Percentiles rank a stretch among this genome's conserved stretches.
Evolutionary conservation across 2,329 filamentous ascomycete species (phyloP).

Genomic region (Rasamsonia emersonii): DNA sequence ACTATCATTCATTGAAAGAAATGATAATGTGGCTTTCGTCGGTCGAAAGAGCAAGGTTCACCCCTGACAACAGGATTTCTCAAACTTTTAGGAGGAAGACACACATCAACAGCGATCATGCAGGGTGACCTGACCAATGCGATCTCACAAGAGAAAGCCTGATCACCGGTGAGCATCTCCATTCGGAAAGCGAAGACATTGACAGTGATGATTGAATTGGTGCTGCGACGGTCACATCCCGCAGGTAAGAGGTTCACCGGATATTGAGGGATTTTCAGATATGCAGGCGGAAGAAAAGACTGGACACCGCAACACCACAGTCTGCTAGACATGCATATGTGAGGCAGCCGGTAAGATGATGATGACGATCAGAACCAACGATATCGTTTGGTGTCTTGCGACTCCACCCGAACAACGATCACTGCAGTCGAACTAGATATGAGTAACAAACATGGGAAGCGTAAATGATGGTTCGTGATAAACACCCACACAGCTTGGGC

Average conservation of each 20-base stretch:
- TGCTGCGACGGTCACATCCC: constrained; percentile 6
- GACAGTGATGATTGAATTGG: constrained; percentile 3
- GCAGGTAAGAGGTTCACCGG: constrained; percentile 8
- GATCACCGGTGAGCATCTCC: constrained; percentile 14
- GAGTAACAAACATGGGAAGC: constrained; percentile 18
- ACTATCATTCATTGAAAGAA: constrained; percentile 12
- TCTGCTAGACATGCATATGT: constrained; percentile 24
- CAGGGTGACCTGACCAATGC: too few relatives aligned
- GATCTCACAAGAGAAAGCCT: constrained; percentile 14
- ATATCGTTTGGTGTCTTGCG: constrained; percentile 22
- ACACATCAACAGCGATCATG: too few relatives aligned
- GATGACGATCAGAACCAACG: constrained; percentile 19
- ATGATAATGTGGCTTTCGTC: constrained; percentile 13
- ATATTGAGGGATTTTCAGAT: constrained; percentile 30
- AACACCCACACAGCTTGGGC: constrained; percentile 21
- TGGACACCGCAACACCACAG: constrained; percentile 29
- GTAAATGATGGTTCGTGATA: constrained; percentile 24
- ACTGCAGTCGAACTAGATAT: constrained; percentile 26
- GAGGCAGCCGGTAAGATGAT: constrained; percentile 27
- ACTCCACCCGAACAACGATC: constrained; percentile 25
- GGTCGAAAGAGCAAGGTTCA: constrained; percentile 17
- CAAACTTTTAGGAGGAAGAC: too few relatives aligned
- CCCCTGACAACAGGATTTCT: constrained; percentile 14
- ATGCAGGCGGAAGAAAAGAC: constrained; percentile 20
- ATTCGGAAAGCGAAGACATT: constrained; percentile 25